Base-by-base conservation (phyloP, 495 filamentous ascomycete genomes). In the Podospora fimiseda region DNA sequence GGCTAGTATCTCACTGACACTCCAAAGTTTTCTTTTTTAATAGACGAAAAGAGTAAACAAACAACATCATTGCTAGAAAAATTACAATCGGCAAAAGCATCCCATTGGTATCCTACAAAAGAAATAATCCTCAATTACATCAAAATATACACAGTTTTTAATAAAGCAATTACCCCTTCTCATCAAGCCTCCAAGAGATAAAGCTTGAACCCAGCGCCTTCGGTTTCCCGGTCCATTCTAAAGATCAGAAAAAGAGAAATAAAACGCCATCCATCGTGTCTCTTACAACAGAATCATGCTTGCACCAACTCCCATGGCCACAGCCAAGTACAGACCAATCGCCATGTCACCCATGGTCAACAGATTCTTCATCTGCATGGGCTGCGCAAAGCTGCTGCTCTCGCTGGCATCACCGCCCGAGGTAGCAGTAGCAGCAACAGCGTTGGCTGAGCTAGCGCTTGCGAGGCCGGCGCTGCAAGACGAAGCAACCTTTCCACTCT, bases 271-370 rank as follows among this genome's bases (percentile, higher is more conserved):
- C 22, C 9, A 0, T 14, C 13, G 21, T 19, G 21, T 42, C n/a
- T 15, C 18, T 79, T 85, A 95, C 68, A 95, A 68, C 59, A 90
- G 61, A 50, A 92, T 73, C 87, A 95, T 90, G 48, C 78, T 82
- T 50, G 75, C 79, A 61, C 88, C 89, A 36, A 84, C 79, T 23
- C 81, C 67, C 60, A 83, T 70, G 21, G 88, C 88, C 27, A 78
- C 79, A 37, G 86, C 59, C 23, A 85, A 62, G 61, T 92, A 94
- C 7, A 80, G 74, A 59, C 86, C 82, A 16, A 91, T 56, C 42
- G 80, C 81, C 67, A 88, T 67, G 53, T 79, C 68, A 27, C 87
- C 87, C 51, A 86, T 65, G 46, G 78, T 70, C 43, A 91, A 74
- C 38, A 76, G 60, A 49, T 79, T 74, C 40, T 79, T 74, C 44